These are phyloP conservation scores for Psilocybe cubensis DNA, from an alignment of 768 basidiomycete species.

Conservation along the genomic window DNA sequence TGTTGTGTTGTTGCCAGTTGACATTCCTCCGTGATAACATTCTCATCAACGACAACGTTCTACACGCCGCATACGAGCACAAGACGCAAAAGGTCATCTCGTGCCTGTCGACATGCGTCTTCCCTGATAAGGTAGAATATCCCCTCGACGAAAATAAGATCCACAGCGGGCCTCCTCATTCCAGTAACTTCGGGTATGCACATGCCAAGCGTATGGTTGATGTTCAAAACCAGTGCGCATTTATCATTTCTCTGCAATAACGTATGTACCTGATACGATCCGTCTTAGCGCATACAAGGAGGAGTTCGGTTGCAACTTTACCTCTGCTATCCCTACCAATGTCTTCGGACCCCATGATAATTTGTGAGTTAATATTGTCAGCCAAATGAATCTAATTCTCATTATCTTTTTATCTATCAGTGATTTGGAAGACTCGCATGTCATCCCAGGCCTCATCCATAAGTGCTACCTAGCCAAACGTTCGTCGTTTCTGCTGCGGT, in stretches of 20 bases:
- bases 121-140: constrained; percentile 93
- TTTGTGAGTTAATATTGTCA: constrained; percentile 54
- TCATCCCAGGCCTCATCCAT: constrained; percentile 93
- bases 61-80: constrained; percentile 72
- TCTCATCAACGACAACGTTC: constrained; percentile 94
- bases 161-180: constrained; percentile 90
- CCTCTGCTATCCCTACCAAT: constrained; percentile 96
- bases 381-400: background rate
- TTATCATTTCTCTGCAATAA: background rate
- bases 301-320: constrained; percentile 93
- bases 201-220: constrained; percentile 97
- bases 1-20: constrained; percentile 45
- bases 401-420: constrained; percentile 37
- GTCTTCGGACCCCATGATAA: constrained; percentile 97
- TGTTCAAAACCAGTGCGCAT: constrained; percentile 85
- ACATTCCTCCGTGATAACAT: constrained; percentile 95
- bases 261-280: background rate
- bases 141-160: constrained; percentile 94
- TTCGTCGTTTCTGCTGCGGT: constrained; percentile 30
- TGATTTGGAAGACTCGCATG: constrained; percentile 89
- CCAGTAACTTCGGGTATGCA: constrained; percentile 96
- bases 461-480: constrained; percentile 93
- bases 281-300: constrained; percentile 86
- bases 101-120: constrained; percentile 96
- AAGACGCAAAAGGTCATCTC: constrained; percentile 83